Evolutionary conservation across 2,329 filamentous ascomycete genomes (phyloP), one percentile per base, ranked within the genome.

Genomic region (Aspergillus thermomutatus): DNA sequence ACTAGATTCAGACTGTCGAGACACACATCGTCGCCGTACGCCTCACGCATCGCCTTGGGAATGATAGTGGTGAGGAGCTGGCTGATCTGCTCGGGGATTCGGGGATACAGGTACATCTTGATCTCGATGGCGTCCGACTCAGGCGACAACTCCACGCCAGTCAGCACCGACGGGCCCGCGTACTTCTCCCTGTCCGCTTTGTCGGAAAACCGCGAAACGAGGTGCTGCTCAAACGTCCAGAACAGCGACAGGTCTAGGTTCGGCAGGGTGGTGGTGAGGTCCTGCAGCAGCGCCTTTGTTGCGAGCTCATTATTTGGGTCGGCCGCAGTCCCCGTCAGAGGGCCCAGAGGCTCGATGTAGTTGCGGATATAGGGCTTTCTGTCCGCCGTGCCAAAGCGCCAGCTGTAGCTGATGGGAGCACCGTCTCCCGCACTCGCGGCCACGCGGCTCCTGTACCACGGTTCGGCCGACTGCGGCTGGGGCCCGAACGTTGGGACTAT

Each of bases 381-480:
- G 8, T 49, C 31, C 11, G 43, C 28, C 11, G 52, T 54, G 27
- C 52, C 52, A 19, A 28, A 54, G 10, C 52, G 43, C 52, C 52
- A 54, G 52, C 52, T 54, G 27, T 54, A 54, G 45, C 52, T 49
- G n/a, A 54, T 54, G 27, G 52, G 52, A 21, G 52, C 25, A 47
- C 52, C 52, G 31, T 54, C 52, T 14, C 52, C 52, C 5, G 31
- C 45, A 23, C 23, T 23, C 6, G 52, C 25, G 23, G 52, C 52
- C 17, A 54, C 45, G 3, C 52, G 52, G 28, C 52, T 54, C 10
- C 28, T 21, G 45, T 34, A 54, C 45, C 27, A 21, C n/a, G 52
- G 52, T 5, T 34, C 45, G 14, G 52, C 23, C 14, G 52, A 48
- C 10, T 23, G 25, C 8, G 52, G 43, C 52, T 54, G 43, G 7